Base-by-base conservation (phyloP, 257 asterid genomes). In the Capsicum rhomboideum region DNA sequence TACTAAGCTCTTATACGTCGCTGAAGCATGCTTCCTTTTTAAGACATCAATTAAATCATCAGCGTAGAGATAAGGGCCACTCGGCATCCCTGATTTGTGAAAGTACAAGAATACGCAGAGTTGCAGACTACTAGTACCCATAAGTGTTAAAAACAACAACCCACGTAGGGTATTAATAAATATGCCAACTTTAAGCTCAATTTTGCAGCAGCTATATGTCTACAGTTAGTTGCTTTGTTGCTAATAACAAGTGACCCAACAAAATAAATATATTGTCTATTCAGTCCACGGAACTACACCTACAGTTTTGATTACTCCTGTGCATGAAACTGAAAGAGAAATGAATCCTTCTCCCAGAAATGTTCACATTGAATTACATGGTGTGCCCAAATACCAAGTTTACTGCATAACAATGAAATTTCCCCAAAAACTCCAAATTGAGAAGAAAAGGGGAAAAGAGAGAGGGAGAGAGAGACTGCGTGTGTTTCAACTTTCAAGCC, bases 1-100 rank as follows among this genome's bases (percentile, higher is more conserved):
- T 94, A 96, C 99, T 98, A 96, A 84, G 89, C 93, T 92, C 89
- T 92, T 89, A 72, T 94, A 96, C 77, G 98, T 91, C 83, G 97
- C 97, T 64, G 94, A 88, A 72, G 95, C 98, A 87, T 94, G 94
- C 86, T 90, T 96, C 90, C 86, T 87, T 91, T 89, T 91, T 93
- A 96, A 87, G 75, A 86, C 91, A 13, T 85, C 79, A 78, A 78
- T 86, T 55, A 96, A 88, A 59, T 94, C 98, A 63, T 94, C 58
- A 0, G 99, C 99, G 84, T 96, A 96, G 78, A 96, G 87, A 79
- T 91, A 89, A 82, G 95, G 97, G 71, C 92, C 83, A 17, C 90
- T 61, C 29, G 99, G 99, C 94, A 93, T 96, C 87, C 97, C 99
- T 96, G 40, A 26, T 61, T 10, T 61, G 37, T 23, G 93, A 69